Conservation (phyloP, 176 grass and related monocot species). For the Lolium multiflorum region DNA sequence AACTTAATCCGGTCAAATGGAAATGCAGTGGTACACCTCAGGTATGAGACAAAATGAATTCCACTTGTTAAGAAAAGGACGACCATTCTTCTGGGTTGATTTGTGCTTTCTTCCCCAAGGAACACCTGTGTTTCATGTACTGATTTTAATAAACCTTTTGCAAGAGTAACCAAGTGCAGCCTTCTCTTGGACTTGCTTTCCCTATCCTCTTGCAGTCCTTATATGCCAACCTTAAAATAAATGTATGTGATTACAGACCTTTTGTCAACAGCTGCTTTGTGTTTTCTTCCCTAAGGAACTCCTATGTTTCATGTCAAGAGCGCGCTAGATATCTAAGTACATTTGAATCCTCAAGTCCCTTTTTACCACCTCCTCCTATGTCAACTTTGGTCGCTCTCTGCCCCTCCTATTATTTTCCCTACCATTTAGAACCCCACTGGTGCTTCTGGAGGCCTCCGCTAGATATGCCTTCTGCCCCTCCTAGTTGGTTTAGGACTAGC, state of each 20-base stretch:
- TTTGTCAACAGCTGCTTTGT: neutral
- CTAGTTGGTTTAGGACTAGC: too few relatives aligned
- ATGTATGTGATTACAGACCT: neutral
- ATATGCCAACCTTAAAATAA: conserved; percentile 2
- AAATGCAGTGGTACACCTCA: conserved; percentile 75
- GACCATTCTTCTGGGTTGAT: neutral
- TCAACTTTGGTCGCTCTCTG: too few relatives aligned
- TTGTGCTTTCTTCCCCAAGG: neutral
- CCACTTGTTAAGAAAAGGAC: neutral
- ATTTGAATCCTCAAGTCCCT: too few relatives aligned
- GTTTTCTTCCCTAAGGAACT: too few relatives aligned
- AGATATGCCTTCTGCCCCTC: too few relatives aligned
- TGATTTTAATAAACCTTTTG: neutral
- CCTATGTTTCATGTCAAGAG: too few relatives aligned
- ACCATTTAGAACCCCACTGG: too few relatives aligned
- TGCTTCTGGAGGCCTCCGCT: too few relatives aligned
- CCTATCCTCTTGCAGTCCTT: conserved; percentile 10
- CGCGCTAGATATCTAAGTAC: too few relatives aligned
- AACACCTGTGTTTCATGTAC: neutral
- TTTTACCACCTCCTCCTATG: too few relatives aligned
- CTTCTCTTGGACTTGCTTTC: neutral
- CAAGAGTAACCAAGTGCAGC: neutral
- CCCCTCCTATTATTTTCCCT: too few relatives aligned
- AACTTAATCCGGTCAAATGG: conserved; percentile 69
- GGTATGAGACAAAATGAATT: conserved; percentile 53